These are phyloP conservation scores for Ogataea polymorpha DNA, from an alignment of 805 yeast species.

Conservation along the genomic window DNA sequence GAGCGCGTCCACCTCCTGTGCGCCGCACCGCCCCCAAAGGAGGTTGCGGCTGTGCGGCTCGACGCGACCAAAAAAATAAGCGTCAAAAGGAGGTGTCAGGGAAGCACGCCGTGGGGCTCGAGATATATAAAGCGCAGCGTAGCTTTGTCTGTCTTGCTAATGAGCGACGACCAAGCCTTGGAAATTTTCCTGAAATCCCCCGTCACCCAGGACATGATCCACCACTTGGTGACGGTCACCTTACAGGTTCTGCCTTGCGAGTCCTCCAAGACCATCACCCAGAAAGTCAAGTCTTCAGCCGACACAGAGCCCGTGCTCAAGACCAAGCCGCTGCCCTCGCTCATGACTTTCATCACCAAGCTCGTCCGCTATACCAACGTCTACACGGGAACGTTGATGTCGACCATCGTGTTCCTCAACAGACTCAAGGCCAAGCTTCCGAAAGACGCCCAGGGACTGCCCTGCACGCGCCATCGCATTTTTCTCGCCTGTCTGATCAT, in stretches of 20 bases:
- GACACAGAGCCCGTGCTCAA: constrained; percentile 31
- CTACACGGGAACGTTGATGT: constrained; percentile 74
- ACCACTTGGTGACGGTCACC: constrained; percentile 62
- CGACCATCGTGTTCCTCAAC: constrained; percentile 67
- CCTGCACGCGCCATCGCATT: constrained; percentile 78
- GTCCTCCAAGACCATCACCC: constrained; percentile 35
- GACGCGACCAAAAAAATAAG: constrained; percentile 1
- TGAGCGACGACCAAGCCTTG: constrained; percentile 56
- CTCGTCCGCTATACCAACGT: constrained; percentile 74
- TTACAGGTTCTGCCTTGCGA: constrained; percentile 66
- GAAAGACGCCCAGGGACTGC: constrained; percentile 68
- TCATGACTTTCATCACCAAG: constrained; percentile 70
- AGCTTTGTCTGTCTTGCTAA: constrained; percentile 10
- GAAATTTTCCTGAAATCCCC: constrained; percentile 59
- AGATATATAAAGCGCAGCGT: constrained; percentile 1
- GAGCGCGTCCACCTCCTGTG: not conserved
- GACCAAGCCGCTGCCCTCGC: constrained; percentile 55
- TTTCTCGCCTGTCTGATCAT: constrained; percentile 71
- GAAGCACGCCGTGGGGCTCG: not conserved
- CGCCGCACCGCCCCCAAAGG: constrained; percentile 7
- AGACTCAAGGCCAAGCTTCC: constrained; percentile 61
- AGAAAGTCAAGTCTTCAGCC: constrained; percentile 33
- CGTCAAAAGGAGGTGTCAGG: constrained; percentile 11
- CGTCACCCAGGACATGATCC: constrained; percentile 72
- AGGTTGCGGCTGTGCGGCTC: constrained; percentile 9